These are phyloP conservation scores for Fomes fomentarius DNA, from an alignment of 1,284 basidiomycete genomes.

Conservation along the genomic window DNA sequence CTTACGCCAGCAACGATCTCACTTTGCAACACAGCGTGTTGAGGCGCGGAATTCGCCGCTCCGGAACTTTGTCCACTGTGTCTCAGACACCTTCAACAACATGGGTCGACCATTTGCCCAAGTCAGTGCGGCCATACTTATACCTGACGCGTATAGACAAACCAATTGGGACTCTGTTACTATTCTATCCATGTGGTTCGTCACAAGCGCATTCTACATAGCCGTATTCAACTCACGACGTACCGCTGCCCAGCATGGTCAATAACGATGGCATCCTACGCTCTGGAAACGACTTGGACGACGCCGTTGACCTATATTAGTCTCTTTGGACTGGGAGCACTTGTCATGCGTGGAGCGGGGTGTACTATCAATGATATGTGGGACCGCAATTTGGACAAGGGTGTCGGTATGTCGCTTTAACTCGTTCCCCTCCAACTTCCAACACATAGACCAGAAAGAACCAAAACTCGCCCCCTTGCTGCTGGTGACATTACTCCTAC, in stretches of 20 bases:
- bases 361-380: slow-evolving; percentile 99
- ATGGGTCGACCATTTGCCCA: slow-evolving; percentile 74
- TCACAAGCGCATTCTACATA: slow-evolving; percentile 23
- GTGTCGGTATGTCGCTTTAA: slow-evolving; percentile 74
- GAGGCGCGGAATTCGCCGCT: slow-evolving; percentile 3
- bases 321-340: slow-evolving; percentile 88
- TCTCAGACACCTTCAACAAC: slow-evolving; percentile 35
- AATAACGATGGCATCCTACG: slow-evolving; percentile 92
- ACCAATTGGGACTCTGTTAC: slow-evolving; percentile 90
- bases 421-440: neutral
- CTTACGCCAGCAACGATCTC: neutral
- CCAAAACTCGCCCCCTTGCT: slow-evolving; percentile 74
- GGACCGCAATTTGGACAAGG: slow-evolving; percentile 90
- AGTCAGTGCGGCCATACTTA: slow-evolving; percentile 74
- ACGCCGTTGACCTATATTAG: slow-evolving; percentile 76
- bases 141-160: slow-evolving; percentile 91
- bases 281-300: slow-evolving; percentile 64
- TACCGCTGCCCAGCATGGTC: slow-evolving; percentile 76
- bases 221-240: neutral
- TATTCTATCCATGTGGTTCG: slow-evolving; percentile 93
- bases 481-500: slow-evolving; percentile 78
- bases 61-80: slow-evolving; percentile 18
- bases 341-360: slow-evolving; percentile 97
- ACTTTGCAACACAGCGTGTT: slow-evolving; percentile 3
- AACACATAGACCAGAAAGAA: slow-evolving; percentile 62